Evolutionary conservation across 805 yeast species (phyloP).

Genomic region (Barnettozyma vustinii): DNA sequence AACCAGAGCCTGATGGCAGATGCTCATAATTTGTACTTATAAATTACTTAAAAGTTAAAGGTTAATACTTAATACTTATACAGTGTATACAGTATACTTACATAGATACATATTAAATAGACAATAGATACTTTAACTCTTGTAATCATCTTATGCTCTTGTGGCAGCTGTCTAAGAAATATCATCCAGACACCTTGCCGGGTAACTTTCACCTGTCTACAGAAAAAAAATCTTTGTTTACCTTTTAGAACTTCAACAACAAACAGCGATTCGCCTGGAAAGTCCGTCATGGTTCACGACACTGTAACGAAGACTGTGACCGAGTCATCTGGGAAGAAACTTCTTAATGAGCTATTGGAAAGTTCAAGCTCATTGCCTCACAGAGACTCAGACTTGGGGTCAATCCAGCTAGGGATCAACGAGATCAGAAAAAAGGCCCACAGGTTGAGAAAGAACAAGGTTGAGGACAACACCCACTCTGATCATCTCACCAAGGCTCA

Average conservation of each 20-base stretch:
- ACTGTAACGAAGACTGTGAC: not conserved
- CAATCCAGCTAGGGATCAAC: slow-evolving; percentile 71
- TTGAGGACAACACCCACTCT: slow-evolving; percentile 31
- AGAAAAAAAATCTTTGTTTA: slow-evolving; percentile 7
- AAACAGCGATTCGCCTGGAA: not conserved
- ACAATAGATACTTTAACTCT: too few relatives aligned
- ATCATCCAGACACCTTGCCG: slow-evolving; percentile 1
- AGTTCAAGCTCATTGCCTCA: slow-evolving; percentile 72
- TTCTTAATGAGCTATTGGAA: slow-evolving; percentile 69
- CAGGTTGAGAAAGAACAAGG: slow-evolving; percentile 43
- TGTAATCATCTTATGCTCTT: too few relatives aligned
- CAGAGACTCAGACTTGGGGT: slow-evolving; percentile 60
- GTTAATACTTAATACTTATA: too few relatives aligned
- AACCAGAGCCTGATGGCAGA: not conserved
- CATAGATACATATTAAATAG: too few relatives aligned
- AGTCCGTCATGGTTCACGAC: slow-evolving; percentile 4
- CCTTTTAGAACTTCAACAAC: not conserved
- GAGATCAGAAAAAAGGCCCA: slow-evolving; percentile 71
- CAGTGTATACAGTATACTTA: too few relatives aligned
- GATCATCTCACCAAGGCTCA: slow-evolving; percentile 65
- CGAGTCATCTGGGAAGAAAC: slow-evolving; percentile 19
- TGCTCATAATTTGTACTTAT: too few relatives aligned
- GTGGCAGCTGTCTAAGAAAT: too few relatives aligned
- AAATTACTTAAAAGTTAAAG: too few relatives aligned
- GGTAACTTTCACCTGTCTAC: not conserved